phyloP scores from a whole-genome alignment of 2,329 filamentous ascomycete genomes.

The Diaporthe sp. region DNA sequence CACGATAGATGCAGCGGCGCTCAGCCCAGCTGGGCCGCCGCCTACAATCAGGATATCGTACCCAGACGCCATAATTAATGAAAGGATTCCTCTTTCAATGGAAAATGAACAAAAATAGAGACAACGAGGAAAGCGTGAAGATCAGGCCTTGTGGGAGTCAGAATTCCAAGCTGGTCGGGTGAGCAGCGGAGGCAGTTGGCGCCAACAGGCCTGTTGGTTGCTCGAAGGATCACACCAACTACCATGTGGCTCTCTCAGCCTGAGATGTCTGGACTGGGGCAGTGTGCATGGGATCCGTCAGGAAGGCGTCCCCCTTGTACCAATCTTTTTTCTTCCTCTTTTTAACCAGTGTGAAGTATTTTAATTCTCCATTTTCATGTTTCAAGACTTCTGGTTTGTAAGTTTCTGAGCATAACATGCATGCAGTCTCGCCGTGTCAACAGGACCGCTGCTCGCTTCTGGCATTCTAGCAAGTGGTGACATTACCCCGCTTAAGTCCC shows the following conservation, averaged over 20 bases:
- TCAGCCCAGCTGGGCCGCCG: slow-evolving; percentile 66
- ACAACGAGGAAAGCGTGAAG: background rate
- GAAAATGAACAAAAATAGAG: too few species aligned
- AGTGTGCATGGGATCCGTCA: background rate
- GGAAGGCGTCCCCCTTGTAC: too few species aligned
- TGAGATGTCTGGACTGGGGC: background rate
- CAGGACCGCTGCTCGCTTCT: too few species aligned
- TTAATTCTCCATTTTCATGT: too few species aligned
- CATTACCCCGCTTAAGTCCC: too few species aligned
- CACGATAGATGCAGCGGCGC: slow-evolving; percentile 60
- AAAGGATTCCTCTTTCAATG: background rate
- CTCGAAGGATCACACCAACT: background rate
- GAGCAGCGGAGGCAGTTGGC: background rate
- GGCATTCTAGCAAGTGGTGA: too few species aligned
- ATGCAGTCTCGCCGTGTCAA: too few species aligned
- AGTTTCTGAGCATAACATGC: too few species aligned
- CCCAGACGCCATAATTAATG: background rate
- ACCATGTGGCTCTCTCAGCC: background rate
- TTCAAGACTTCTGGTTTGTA: too few species aligned
- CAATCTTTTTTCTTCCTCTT: too few species aligned
- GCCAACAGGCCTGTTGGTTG: background rate
- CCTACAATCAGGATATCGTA: slow-evolving; percentile 62
- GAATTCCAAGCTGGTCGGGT: background rate
- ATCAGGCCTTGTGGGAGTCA: background rate
- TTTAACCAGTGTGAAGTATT: too few species aligned